Percentiles rank a stretch among this genome's conserved stretches.
These are phyloP conservation scores for Suillus weaverae DNA, from an alignment of 768 basidiomycete genomes.

Conservation along the genomic window DNA sequence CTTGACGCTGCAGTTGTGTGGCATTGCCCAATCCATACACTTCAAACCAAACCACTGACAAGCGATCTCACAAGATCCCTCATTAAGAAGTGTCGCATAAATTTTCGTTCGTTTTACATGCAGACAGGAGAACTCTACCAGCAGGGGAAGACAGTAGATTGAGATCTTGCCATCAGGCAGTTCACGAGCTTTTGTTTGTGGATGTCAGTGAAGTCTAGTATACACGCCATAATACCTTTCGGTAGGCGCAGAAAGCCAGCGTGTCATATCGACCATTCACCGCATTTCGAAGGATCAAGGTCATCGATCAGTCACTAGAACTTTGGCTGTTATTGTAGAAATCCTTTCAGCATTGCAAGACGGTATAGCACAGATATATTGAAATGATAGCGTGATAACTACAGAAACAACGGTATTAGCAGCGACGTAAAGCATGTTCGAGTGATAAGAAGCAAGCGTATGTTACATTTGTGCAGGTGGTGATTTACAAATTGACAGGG, in stretches of 20 bases:
- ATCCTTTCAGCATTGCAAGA: not conserved
- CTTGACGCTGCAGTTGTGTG: not conserved
- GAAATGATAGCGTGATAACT: not conserved
- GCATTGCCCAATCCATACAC: not conserved
- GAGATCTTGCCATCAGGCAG: not conserved
- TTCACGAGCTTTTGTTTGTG: not conserved
- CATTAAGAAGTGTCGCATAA: not conserved
- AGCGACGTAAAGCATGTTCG: not conserved
- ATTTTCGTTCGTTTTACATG: not conserved
- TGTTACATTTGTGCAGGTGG: not conserved
- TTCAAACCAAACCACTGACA: not conserved
- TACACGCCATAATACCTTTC: not conserved
- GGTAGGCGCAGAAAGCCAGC: too few relatives aligned
- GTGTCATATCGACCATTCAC: not conserved
- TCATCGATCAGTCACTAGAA: not conserved
- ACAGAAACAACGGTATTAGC: not conserved
- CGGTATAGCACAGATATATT: not conserved
- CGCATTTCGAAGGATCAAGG: not conserved
- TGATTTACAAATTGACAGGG: not conserved
- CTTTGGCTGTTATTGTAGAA: not conserved
- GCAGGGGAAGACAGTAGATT: too few relatives aligned
- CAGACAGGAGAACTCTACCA: too few relatives aligned
- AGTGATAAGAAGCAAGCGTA: not conserved
- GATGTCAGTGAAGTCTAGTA: not conserved
- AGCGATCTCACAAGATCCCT: not conserved